phyloP scores from a whole-genome alignment of 2,329 filamentous ascomycete species.

The Didymella arachidicola region DNA sequence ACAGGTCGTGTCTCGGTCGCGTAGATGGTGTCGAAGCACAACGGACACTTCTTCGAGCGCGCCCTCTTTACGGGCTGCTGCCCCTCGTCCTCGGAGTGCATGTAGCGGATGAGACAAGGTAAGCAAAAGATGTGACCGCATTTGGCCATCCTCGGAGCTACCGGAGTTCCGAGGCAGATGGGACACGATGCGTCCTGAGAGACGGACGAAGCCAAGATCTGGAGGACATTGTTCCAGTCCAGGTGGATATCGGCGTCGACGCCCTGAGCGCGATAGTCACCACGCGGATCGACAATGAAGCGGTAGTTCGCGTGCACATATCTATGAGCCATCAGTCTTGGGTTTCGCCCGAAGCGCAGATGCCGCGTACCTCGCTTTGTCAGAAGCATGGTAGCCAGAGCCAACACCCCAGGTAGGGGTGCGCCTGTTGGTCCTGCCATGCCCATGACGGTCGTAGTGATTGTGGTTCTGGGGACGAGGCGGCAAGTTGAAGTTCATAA shows the following conservation, averaged over 20 bases:
- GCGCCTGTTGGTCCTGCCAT: conserved; percentile 64
- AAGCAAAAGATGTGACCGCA: conserved; percentile 98
- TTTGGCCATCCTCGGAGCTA: conserved; percentile 94
- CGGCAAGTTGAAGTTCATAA: conserved; percentile 89
- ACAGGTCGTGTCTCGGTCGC: conserved; percentile 89
- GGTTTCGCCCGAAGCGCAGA: background rate
- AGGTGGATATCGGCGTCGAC: conserved; percentile 87
- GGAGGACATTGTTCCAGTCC: conserved; percentile 89
- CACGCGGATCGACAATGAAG: conserved; percentile 87
- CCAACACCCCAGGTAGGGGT: conserved; percentile 84
- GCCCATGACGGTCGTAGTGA: conserved; percentile 61
- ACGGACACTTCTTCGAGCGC: conserved; percentile 93
- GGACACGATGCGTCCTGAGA: conserved; percentile 90
- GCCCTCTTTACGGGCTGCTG: conserved; percentile 70
- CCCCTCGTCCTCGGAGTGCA: conserved; percentile 80
- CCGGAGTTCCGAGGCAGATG: conserved; percentile 91
- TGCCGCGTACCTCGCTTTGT: conserved; percentile 77
- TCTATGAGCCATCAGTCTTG: conserved; percentile 52
- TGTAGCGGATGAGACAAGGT: conserved; percentile 91
- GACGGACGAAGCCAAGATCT: conserved; percentile 88
- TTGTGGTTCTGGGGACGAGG: conserved; percentile 71
- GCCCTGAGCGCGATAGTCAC: conserved; percentile 80
- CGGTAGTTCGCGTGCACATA: conserved; percentile 97
- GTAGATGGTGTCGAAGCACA: conserved; percentile 94
- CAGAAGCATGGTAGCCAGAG: conserved; percentile 86